These are phyloP conservation scores for Coemansia sp. DNA, from an alignment of 192 early-diverging fungal genomes.

Conservation along the genomic window DNA sequence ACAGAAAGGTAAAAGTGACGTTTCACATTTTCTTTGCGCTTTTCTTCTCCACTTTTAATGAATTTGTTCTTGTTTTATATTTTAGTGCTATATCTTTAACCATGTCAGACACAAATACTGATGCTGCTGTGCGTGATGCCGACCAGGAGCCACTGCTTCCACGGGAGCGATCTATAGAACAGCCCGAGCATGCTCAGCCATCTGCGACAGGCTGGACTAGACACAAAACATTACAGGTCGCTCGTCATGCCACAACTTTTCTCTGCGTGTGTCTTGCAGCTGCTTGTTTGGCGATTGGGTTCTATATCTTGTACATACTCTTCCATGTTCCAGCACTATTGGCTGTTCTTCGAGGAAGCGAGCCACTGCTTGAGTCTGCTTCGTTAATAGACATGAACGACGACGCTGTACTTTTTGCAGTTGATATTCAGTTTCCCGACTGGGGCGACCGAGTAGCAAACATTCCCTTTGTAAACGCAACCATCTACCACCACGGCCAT, in stretches of 20 bases:
- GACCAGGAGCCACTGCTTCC: constrained; percentile 32
- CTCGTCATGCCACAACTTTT: constrained; percentile 8
- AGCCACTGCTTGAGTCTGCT: constrained; percentile 18
- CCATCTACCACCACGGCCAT: constrained; percentile 24
- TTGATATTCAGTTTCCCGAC: constrained; percentile 21
- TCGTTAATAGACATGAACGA: constrained; percentile 33
- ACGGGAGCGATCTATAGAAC: background rate
- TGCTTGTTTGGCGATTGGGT: constrained; percentile 21
- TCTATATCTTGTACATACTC: constrained; percentile 38
- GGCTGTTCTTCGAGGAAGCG: constrained; percentile 7
- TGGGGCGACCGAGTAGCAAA: constrained; percentile 7
- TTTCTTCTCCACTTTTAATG: background rate
- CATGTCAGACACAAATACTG: background rate
- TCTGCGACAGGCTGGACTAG: background rate
- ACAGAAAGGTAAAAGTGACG: background rate
- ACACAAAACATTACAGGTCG: background rate
- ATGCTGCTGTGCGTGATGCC: constrained; percentile 5
- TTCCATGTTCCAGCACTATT: constrained; percentile 24
- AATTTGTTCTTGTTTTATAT: constrained; percentile 1
- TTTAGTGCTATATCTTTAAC: constrained; percentile 1
- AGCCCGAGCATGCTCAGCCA: background rate
- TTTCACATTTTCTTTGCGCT: background rate
- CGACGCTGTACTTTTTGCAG: constrained; percentile 22
- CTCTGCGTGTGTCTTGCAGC: constrained; percentile 24
- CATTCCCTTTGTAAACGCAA: constrained; percentile 32